Base-by-base conservation (phyloP, 108 stramenopile species). In the Cyclotella choctawhatcheeana region DNA sequence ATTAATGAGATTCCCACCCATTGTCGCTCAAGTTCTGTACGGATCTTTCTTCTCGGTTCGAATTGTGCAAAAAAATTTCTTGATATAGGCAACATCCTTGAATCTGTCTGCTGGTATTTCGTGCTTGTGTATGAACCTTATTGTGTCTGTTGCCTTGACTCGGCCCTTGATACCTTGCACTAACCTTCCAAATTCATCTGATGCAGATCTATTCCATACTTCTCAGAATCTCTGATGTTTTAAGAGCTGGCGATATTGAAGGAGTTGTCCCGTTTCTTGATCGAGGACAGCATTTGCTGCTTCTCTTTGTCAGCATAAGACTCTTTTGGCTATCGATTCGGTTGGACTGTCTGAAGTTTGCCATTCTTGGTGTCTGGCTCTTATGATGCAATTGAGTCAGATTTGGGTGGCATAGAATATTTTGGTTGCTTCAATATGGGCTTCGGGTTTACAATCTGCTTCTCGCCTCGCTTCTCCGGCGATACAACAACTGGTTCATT, bases 31-130 rank as follows among this genome's bases (percentile, higher is more conserved):
- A 12, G 37, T 40, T 40, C 37, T 40, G 37, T 40, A 40, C 37
- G 37, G 37, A 40, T 40, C 37, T 12, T 40, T 40, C 37, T 40
- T 40, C 37, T 40, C 37, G 12, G 37, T 40, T 40, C 37, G 37
- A 8, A 40, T 40, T 40, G 37, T 40, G 37, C 37, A 40, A 8
- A 40, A 6, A 12, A 40, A 40, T n/a, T n/a, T n/a, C 37, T 40
- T 40, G 37, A 40, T 40, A n/a, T 51, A 51, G 6, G 50, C n/a
- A 22, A 50, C 52, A 34, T 81, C 58, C 48, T 72, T 34, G 16
- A 35, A 21, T 22, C 58, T 44, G 66, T 69, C 44, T 45, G 31
- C 18, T 14, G 75, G 83, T 14, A 81, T 30, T 21, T 80, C 31
- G 37, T 40, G 50, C 61, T 62, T 62, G 37, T 5, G 22, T 24